Percentiles rank a stretch among this genome's conserved stretches.
These are phyloP conservation scores for Eucalyptus decipiens DNA, from an alignment of 345 rosid species.

Conservation along the genomic window DNA sequence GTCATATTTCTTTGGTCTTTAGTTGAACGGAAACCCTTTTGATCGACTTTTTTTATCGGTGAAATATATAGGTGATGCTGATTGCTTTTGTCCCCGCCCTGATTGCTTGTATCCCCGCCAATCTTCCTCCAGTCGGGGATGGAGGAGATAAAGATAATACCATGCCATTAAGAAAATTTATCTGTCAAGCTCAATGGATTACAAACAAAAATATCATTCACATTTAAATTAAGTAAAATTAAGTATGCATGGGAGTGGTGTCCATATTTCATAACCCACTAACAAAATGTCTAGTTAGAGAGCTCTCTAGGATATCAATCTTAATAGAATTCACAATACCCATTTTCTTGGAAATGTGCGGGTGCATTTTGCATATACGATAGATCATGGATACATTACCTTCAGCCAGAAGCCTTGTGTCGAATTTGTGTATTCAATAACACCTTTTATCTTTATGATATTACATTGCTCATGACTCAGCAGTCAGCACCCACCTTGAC, in stretches of 20 bases:
- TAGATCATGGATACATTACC: neutral
- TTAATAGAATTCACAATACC: neutral
- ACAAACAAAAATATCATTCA: neutral
- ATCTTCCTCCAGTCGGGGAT: neutral
- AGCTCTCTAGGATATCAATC: neutral
- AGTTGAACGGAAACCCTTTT: rapidly evolving
- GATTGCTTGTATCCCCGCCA: neutral
- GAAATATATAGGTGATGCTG: neutral
- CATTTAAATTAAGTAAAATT: neutral
- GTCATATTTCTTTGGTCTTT: neutral
- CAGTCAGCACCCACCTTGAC: neutral
- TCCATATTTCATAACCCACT: neutral
- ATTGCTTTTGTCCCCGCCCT: neutral
- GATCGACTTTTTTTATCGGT: neutral
- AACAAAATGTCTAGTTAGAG: neutral
- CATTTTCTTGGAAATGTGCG: neutral
- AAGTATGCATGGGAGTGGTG: neutral
- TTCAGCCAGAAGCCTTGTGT: neutral
- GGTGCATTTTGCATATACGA: neutral
- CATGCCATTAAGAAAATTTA: neutral
- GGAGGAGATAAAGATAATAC: neutral
- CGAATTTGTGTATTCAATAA: neutral
- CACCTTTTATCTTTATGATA: neutral
- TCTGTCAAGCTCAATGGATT: neutral
- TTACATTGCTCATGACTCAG: neutral